phyloP scores from a whole-genome alignment of 2,329 filamentous ascomycete species.

The Sporothrix inflata region DNA sequence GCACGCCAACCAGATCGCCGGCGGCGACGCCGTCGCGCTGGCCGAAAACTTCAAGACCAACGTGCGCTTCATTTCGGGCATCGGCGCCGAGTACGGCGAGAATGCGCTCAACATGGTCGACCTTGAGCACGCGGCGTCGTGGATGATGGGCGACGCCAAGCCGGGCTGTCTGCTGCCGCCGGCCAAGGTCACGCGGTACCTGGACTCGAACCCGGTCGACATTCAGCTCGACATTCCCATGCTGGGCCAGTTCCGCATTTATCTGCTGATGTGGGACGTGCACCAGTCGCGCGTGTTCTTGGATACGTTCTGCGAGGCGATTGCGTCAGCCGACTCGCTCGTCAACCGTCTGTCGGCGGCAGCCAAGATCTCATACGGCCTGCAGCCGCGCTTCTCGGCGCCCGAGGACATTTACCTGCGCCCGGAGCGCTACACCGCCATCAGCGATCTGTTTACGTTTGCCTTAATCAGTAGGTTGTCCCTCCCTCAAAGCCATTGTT shows the following conservation, averaged over 20 bases:
- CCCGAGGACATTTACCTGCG: conserved; percentile 68
- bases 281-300: conserved; percentile 58
- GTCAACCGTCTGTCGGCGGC: conserved; percentile 62
- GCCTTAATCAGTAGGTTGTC: conserved; percentile 63
- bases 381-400: conserved; percentile 59
- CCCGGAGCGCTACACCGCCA: conserved; percentile 68
- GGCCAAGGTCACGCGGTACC: conserved; percentile 71
- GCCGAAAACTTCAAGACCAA: conserved; percentile 68
- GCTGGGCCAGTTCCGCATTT: conserved; percentile 76
- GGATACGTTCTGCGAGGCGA: conserved; percentile 58
- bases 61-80: conserved; percentile 68
- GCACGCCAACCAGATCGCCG: conserved; percentile 49
- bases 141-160: conserved; percentile 47
- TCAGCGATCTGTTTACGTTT: conserved; percentile 72
- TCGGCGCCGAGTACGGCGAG: conserved; percentile 62
- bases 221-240: conserved; percentile 78
- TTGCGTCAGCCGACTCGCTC: conserved; percentile 57
- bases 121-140: conserved; percentile 38
- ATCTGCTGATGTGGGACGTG: conserved; percentile 70
- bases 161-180: conserved; percentile 64
- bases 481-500: not conserved
- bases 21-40: conserved; percentile 61
- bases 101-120: conserved; percentile 53
- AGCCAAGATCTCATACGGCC: conserved; percentile 64
- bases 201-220: conserved; percentile 78